These are phyloP conservation scores for Hansenula sp. DNA, from an alignment of 1,139 yeast species.

Conservation along the genomic window DNA sequence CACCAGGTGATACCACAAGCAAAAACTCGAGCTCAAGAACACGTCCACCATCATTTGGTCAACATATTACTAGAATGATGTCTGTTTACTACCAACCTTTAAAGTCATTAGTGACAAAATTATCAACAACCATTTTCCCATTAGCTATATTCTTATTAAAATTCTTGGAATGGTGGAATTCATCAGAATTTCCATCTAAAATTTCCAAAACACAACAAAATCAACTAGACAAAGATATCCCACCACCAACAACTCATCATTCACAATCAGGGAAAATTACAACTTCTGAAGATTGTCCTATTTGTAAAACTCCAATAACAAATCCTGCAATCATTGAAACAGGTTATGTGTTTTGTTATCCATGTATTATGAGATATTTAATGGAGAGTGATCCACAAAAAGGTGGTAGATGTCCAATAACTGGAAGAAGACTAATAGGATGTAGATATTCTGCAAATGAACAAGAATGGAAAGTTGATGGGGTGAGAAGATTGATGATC, in stretches of 20 bases:
- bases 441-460: slow-evolving; percentile 59
- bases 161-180: slow-evolving; percentile 94
- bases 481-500: slow-evolving; percentile 67
- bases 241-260: slow-evolving; percentile 39
- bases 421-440: slow-evolving; percentile 68
- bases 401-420: slow-evolving; percentile 84
- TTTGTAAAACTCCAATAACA: slow-evolving; percentile 61
- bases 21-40: slow-evolving; percentile 22
- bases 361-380: slow-evolving; percentile 72
- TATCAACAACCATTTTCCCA: slow-evolving; percentile 58
- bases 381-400: slow-evolving; percentile 35
- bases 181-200: slow-evolving; percentile 67
- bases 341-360: slow-evolving; percentile 86
- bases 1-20: slow-evolving; percentile 1
- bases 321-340: slow-evolving; percentile 91
- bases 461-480: slow-evolving; percentile 68
- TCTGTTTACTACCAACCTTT: slow-evolving; percentile 36
- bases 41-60: slow-evolving; percentile 52
- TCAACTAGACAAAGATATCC: slow-evolving; percentile 45
- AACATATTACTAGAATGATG: slow-evolving; percentile 33
- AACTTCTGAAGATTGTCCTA: slow-evolving; percentile 51
- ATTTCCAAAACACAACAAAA: slow-evolving; percentile 51
- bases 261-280: too few species aligned
- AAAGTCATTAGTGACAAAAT: slow-evolving; percentile 33
- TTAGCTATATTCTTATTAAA: slow-evolving; percentile 79